Evolutionary conservation across 495 filamentous ascomycete genomes (phyloP), one percentile per base, ranked within the genome.

Genomic region (Xylaria scruposa): DNA sequence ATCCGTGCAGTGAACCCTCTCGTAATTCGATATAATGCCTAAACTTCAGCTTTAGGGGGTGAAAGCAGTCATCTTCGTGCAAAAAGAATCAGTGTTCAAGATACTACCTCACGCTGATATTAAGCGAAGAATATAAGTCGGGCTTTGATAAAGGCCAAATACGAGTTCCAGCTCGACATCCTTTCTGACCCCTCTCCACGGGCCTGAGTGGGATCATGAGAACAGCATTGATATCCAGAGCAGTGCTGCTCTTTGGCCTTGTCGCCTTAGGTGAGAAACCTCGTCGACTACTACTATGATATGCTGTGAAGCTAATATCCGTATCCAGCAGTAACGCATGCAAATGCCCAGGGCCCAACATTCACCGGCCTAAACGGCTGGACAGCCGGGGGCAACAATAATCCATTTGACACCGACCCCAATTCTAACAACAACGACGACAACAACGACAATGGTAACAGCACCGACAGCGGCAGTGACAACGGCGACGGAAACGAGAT

Each of bases 211-310:
- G 36, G 13, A 64, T 54, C 24, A 53, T 64, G 59, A 64, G 40
- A 29, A 54, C 17, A 49, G 17, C 19, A 24, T 3, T 47, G 47
- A 2, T 40, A 15, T 44, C 9, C 24, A 51, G 44, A 21, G 31
- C 46, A 21, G 44, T 58, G 46, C 15, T 70, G 59, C 68, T 70
- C 59, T 29, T 56, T 44, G 47, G 46, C 60, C 59, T 70, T 4
- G 4, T 61, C 9, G 38, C 36, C 47, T 31, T 64, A 40, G 68
- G 68, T 70, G 40, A 64, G 68, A 44, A 42, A n/a, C 15, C 44
- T 3, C 15, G 6, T 65, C 26, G 1, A 7, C 8, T n/a, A 33
- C 15, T 49, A 0, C n/a, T 31, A 13, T 36, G 0, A 44, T 1
- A 13, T 19, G 7, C 6, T 9, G 21, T 12, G 10, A 38, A 44